Conservation (phyloP, 148 eudicot genomes). For the Chenopodium quinoa region DNA sequence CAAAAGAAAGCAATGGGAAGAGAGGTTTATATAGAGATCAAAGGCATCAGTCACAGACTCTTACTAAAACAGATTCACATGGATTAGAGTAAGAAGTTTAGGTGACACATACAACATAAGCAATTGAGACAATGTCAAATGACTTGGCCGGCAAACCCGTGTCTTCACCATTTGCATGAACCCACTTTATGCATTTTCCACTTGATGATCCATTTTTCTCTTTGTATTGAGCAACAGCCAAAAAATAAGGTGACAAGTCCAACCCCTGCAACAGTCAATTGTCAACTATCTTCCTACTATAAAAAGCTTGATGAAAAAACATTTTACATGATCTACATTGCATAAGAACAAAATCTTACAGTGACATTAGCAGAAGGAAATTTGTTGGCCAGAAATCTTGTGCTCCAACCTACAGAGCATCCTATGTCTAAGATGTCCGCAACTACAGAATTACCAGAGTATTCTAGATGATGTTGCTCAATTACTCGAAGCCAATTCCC, state of each 20-base stretch:
- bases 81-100: background rate
- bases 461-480: constrained; percentile 64
- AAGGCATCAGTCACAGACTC: background rate
- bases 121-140: constrained; percentile 85
- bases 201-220: constrained; percentile 53
- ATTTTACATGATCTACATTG: background rate
- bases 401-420: constrained; percentile 92
- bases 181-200: constrained; percentile 57
- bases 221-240: constrained; percentile 88
- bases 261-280: constrained; percentile 54
- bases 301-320: background rate
- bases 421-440: constrained; percentile 80
- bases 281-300: constrained; percentile 1
- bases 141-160: constrained; percentile 76
- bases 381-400: constrained; percentile 67
- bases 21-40: background rate
- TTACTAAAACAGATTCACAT: background rate
- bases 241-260: constrained; percentile 92
- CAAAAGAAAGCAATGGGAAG: background rate
- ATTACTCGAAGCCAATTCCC: constrained; percentile 90
- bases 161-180: constrained; percentile 93
- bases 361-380: constrained; percentile 75
- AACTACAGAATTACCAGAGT: constrained; percentile 46
- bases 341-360: constrained; percentile 34
- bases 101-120: constrained; percentile 68